Conservation (phyloP, 176 grass and related monocot genomes). For the Carex myosuroides region DNA sequence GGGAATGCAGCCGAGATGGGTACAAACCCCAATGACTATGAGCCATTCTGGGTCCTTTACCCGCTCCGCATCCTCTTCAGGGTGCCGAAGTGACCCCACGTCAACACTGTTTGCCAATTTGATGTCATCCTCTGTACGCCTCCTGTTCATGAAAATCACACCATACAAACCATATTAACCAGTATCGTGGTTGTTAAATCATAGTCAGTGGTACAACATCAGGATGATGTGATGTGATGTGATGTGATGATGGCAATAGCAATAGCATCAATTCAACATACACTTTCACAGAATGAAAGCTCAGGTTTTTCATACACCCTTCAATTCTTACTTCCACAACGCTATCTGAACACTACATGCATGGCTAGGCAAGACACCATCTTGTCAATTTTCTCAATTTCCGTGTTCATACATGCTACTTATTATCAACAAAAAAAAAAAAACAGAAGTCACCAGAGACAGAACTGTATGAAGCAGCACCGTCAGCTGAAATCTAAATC, state of each 20-base stretch:
- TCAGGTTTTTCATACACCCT: not conserved
- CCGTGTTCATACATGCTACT: too few species aligned
- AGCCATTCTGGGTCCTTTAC: slow-evolving; percentile 90
- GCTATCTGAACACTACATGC: not conserved
- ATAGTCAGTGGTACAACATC: not conserved
- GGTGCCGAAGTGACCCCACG: slow-evolving; percentile 53
- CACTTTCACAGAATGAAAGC: not conserved
- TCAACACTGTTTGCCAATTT: slow-evolving; percentile 78
- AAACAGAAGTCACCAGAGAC: not conserved
- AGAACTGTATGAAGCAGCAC: not conserved
- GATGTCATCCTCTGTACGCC: slow-evolving; percentile 77
- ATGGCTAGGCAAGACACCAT: not conserved
- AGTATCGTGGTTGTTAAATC: not conserved
- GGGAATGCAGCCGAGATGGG: slow-evolving; percentile 85
- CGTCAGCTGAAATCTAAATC: not conserved
- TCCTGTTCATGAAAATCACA: slow-evolving; percentile 17
- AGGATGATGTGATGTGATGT: not conserved
- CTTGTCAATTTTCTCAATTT: not conserved
- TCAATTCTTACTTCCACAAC: not conserved
- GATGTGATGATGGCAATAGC: not conserved
- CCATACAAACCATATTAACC: not conserved
- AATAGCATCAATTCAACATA: not conserved
- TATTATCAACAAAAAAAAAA: not conserved
- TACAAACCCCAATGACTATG: slow-evolving; percentile 74
- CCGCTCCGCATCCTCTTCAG: slow-evolving; percentile 60